Evolutionary conservation across 345 rosid species (phyloP).

Genomic region (Aquilaria malaccensis): DNA sequence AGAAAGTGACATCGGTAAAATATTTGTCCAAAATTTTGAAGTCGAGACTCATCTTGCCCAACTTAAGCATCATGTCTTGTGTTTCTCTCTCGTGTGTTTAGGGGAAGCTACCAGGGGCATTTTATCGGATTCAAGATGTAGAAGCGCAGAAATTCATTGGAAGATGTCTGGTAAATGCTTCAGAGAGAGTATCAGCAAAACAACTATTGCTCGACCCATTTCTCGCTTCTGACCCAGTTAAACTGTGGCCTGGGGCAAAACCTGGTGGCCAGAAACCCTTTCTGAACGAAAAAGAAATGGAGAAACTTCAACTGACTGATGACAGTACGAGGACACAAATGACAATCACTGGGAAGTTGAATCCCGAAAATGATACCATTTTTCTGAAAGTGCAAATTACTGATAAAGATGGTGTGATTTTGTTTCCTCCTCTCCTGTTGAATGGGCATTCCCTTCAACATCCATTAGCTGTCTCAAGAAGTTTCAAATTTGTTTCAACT

Average conservation of each 20-base stretch:
- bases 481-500: not conserved
- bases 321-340: constrained; percentile 38
- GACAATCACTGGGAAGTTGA: constrained; percentile 63
- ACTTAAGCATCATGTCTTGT: constrained; percentile 1
- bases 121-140: constrained; percentile 46
- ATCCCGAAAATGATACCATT: constrained; percentile 61
- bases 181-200: constrained; percentile 59
- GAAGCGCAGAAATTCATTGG: constrained; percentile 65
- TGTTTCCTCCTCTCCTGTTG: not conserved
- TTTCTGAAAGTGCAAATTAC: constrained; percentile 55
- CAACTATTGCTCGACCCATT: constrained; percentile 61
- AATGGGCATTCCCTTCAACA: not conserved
- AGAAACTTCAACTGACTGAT: constrained; percentile 39
- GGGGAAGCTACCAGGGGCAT: constrained; percentile 75
- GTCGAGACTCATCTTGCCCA: not conserved
- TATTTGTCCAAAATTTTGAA: too few relatives aligned
- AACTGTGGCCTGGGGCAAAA: constrained; percentile 19
- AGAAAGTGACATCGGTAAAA: constrained; percentile 62
- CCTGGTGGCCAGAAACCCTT: constrained; percentile 40
- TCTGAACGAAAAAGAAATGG: constrained; percentile 45
- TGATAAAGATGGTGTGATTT: constrained; percentile 40
- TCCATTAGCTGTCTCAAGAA: not conserved
- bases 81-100: constrained; percentile 17
- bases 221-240: constrained; percentile 39
- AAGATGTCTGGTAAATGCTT: constrained; percentile 54